These are phyloP conservation scores for Candida insectalens DNA, from an alignment of 805 yeast genomes.

Conservation along the genomic window DNA sequence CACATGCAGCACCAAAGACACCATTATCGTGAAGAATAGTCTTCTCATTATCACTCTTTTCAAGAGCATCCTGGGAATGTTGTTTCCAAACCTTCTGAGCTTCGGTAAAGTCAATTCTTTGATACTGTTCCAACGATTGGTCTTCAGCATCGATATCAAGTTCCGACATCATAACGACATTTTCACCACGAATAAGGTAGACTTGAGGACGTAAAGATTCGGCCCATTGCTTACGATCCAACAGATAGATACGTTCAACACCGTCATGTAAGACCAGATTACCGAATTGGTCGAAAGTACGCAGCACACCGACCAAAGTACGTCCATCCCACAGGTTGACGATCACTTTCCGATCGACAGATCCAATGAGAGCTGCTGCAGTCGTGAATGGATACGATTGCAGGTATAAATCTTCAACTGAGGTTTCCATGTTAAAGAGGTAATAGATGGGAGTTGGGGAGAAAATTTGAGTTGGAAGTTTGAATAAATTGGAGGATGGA, in stretches of 20 bases:
- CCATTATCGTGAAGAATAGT: slow-evolving; percentile 12
- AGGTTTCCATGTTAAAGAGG: slow-evolving; percentile 2
- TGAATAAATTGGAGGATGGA: neutral
- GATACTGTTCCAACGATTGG: slow-evolving; percentile 45
- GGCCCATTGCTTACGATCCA: slow-evolving; percentile 44
- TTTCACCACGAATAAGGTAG: slow-evolving; percentile 89
- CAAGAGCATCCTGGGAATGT: slow-evolving; percentile 6
- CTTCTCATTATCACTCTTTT: slow-evolving; percentile 10
- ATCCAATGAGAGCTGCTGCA: slow-evolving; percentile 83
- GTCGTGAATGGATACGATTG: slow-evolving; percentile 81
- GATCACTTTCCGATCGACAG: slow-evolving; percentile 71
- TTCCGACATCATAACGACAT: slow-evolving; percentile 89
- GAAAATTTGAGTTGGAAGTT: neutral
- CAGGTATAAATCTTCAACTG: slow-evolving; percentile 45
- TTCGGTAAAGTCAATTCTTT: slow-evolving; percentile 47
- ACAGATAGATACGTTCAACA: slow-evolving; percentile 69
- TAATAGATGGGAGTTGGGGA: neutral
- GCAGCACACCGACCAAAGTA: slow-evolving; percentile 74
- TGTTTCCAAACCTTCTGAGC: slow-evolving; percentile 37
- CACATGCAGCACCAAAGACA: slow-evolving; percentile 4
- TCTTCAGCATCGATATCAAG: slow-evolving; percentile 84
- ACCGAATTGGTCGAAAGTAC: slow-evolving; percentile 94
- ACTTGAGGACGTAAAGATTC: slow-evolving; percentile 59
- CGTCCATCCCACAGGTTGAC: slow-evolving; percentile 87
- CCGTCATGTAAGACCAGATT: slow-evolving; percentile 90